Evolutionary conservation across 768 basidiomycete species (phyloP).

Genomic region (Pleurotus tuber-regium): DNA sequence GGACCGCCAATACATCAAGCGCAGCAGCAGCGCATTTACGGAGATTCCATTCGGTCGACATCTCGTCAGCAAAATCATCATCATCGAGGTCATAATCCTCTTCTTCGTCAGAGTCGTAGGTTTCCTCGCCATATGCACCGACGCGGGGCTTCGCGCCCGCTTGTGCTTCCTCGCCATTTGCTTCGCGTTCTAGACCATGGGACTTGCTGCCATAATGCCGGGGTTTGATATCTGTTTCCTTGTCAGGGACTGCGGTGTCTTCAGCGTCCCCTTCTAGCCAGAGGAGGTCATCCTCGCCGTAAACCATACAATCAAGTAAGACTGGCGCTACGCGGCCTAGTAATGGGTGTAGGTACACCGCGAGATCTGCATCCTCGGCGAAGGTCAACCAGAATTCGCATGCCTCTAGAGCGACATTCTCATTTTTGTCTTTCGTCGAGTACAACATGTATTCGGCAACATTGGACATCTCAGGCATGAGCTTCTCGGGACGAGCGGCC

Average conservation of each 20-base stretch:
- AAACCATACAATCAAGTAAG: conserved; percentile 96
- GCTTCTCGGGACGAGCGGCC: conserved; percentile 90
- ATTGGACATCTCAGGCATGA: conserved; percentile 92
- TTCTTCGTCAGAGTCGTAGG: conserved; percentile 81
- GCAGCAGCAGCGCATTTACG: conserved; percentile 98
- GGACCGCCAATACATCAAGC: conserved; percentile 92
- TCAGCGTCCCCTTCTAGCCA: conserved; percentile 93
- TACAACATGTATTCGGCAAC: conserved; percentile 99
- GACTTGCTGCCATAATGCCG: conserved; percentile 84
- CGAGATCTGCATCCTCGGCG: conserved; percentile 90
- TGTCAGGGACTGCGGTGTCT: conserved; percentile 88
- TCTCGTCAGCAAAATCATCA: conserved; percentile 93
- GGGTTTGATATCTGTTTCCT: conserved; percentile 95
- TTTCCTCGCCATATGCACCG: conserved; percentile 80
- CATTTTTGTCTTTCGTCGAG: conserved; percentile 96
- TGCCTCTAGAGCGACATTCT: conserved; percentile 94
- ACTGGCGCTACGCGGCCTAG: conserved; percentile 92
- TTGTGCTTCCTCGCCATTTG: conserved; percentile 34
- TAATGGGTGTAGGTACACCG: conserved; percentile 79
- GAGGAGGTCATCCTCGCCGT: conserved; percentile 93
- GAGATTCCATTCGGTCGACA: conserved; percentile 98
- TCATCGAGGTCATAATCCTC: conserved; percentile 87
- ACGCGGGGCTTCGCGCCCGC: conserved; percentile 38
- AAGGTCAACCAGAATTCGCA: conserved; percentile 99
- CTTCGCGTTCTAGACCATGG: conserved; percentile 82